These are phyloP conservation scores for Stemphylium vesicarium DNA, from an alignment of 2,329 filamentous ascomycete genomes.

Conservation along the genomic window DNA sequence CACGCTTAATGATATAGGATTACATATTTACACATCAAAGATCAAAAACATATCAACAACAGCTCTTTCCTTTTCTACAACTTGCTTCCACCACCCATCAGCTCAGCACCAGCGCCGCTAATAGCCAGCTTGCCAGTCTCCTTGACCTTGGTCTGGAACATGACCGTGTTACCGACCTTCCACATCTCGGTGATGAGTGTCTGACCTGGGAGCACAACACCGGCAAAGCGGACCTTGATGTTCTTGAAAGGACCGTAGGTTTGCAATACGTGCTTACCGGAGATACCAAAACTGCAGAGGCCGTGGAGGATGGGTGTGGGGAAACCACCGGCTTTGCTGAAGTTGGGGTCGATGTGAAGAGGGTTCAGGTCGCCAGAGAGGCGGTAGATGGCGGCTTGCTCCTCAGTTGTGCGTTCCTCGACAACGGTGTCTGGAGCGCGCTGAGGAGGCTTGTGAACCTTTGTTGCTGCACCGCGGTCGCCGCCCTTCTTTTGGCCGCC, in stretches of 20 bases:
- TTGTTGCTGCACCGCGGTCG: slow-evolving; percentile 81
- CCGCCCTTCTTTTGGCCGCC: slow-evolving; percentile 78
- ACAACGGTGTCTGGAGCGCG: slow-evolving; percentile 80
- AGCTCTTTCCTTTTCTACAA: slow-evolving; percentile 31
- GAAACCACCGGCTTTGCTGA: slow-evolving; percentile 95
- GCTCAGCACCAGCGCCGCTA: slow-evolving; percentile 78
- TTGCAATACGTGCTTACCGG: slow-evolving; percentile 87
- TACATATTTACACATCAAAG: slow-evolving; percentile 6
- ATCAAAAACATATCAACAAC: not conserved
- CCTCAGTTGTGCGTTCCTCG: slow-evolving; percentile 84
- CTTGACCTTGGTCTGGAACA: slow-evolving; percentile 88
- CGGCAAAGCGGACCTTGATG: slow-evolving; percentile 90
- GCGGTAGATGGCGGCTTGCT: slow-evolving; percentile 93
- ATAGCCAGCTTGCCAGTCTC: slow-evolving; percentile 93
- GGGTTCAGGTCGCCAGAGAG: slow-evolving; percentile 96
- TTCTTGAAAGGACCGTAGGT: slow-evolving; percentile 85
- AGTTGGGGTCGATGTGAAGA: slow-evolving; percentile 91
- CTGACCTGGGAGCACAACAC: slow-evolving; percentile 84
- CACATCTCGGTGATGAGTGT: slow-evolving; percentile 93
- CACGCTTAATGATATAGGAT: not conserved
- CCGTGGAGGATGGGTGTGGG: slow-evolving; percentile 93
- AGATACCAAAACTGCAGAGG: slow-evolving; percentile 92
- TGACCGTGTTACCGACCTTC: slow-evolving; percentile 78
- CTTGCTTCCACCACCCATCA: slow-evolving; percentile 60
- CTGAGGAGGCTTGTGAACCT: slow-evolving; percentile 77